Evolutionary conservation across 306 rosid species (phyloP).

Genomic region (Quercus alba): DNA sequence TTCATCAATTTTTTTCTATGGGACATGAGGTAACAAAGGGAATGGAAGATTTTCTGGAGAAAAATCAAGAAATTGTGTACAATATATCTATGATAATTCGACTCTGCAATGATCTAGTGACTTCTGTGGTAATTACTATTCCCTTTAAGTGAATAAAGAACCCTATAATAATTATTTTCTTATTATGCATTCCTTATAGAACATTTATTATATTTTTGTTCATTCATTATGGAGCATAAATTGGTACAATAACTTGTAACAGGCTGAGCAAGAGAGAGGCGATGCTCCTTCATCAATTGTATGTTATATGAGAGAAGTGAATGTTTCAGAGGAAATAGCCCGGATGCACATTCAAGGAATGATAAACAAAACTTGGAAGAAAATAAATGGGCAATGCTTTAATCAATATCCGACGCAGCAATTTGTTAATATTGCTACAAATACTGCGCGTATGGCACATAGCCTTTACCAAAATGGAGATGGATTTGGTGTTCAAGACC

Average conservation of each 20-base stretch:
- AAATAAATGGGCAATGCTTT: slow-evolving; percentile 27
- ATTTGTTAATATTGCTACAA: slow-evolving; percentile 28
- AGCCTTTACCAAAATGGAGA: slow-evolving; percentile 48
- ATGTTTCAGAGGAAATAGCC: slow-evolving; percentile 45
- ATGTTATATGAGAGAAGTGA: slow-evolving; percentile 48
- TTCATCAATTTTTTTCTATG: slow-evolving; percentile 36
- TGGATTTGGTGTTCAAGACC: slow-evolving; percentile 48
- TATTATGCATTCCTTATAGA: neutral
- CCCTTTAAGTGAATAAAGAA: no score
- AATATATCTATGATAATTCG: slow-evolving; percentile 35
- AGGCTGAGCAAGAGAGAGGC: slow-evolving; percentile 66
- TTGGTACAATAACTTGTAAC: neutral
- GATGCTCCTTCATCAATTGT: slow-evolving; percentile 52
- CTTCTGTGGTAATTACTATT: slow-evolving; percentile 21
- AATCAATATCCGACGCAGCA: slow-evolving; percentile 4
- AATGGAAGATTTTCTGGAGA: slow-evolving; percentile 15
- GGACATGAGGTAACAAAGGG: slow-evolving; percentile 10
- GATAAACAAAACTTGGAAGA: slow-evolving; percentile 42
- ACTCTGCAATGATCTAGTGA: slow-evolving; percentile 37
- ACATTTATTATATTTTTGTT: neutral
- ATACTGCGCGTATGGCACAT: slow-evolving; percentile 43
- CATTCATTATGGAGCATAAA: no score
- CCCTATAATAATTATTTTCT: no score
- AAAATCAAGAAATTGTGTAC: slow-evolving; percentile 25
- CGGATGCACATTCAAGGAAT: slow-evolving; percentile 25